These are phyloP conservation scores for Cladosporium sp. DNA, from an alignment of 2,329 filamentous ascomycete species.

Conservation along the genomic window DNA sequence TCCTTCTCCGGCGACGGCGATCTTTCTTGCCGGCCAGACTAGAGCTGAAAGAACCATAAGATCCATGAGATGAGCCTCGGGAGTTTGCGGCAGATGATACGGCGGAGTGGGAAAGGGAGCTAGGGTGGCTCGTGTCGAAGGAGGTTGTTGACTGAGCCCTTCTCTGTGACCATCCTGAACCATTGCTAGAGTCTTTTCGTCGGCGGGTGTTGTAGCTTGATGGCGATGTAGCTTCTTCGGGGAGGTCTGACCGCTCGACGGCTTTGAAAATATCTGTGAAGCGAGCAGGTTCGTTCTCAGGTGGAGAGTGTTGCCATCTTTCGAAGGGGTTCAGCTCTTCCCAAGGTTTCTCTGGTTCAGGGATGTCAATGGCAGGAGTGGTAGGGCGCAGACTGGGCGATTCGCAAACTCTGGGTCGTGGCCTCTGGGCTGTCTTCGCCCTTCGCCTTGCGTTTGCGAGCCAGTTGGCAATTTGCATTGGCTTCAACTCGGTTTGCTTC, in stretches of 20 bases:
- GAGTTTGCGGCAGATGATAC: slow-evolving; percentile 49
- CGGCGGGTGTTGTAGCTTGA: slow-evolving; percentile 36
- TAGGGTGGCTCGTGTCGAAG: slow-evolving; percentile 43
- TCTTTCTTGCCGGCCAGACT: slow-evolving; percentile 53
- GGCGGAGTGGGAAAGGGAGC: slow-evolving; percentile 27
- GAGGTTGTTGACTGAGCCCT: slow-evolving; percentile 51
- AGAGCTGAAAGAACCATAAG: slow-evolving; percentile 47
- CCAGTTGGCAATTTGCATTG: slow-evolving; percentile 86
- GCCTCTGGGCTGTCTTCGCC: slow-evolving; percentile 67
- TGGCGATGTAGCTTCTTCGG: slow-evolving; percentile 23
- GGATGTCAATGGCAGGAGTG: slow-evolving; percentile 67
- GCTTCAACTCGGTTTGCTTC: slow-evolving; percentile 71
- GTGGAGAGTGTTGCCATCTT: slow-evolving; percentile 64
- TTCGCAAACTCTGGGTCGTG: slow-evolving; percentile 31
- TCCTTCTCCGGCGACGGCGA: slow-evolving; percentile 46
- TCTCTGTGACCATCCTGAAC: slow-evolving; percentile 48
- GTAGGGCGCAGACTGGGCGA: slow-evolving; percentile 64
- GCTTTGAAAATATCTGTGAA: slow-evolving; percentile 61
- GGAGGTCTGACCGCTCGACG: slow-evolving; percentile 37
- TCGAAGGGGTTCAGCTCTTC: slow-evolving; percentile 59
- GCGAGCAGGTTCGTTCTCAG: slow-evolving; percentile 63
- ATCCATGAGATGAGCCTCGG: slow-evolving; percentile 52
- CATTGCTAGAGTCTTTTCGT: slow-evolving; percentile 46
- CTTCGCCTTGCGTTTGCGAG: slow-evolving; percentile 82
- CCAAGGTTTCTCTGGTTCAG: slow-evolving; percentile 41